A percentile compares a stretch with the other conserved stretches of the same genome.
Conservation (phyloP, 2,329 filamentous ascomycete species). For the Eutypa lata region DNA sequence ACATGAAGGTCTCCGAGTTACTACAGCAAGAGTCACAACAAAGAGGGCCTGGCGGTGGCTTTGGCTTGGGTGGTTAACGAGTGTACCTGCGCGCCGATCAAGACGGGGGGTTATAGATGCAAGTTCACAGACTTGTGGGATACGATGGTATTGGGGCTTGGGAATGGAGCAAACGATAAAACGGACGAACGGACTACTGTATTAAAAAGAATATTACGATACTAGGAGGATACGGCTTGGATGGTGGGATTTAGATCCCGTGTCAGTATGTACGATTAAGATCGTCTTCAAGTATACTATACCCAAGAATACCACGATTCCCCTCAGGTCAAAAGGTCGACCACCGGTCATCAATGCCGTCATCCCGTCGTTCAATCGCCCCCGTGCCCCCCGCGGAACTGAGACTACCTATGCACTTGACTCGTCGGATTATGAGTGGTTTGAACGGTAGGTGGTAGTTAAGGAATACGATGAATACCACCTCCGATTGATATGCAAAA, state of each 20-base stretch:
- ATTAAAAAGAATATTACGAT: too few species aligned
- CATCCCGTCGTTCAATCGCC: too few species aligned
- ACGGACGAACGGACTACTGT: neutral
- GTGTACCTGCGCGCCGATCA: neutral
- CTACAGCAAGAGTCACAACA: conserved; percentile 83
- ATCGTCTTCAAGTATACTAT: neutral
- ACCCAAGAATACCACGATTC: neutral
- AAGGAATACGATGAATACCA: neutral
- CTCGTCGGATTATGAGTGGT: neutral
- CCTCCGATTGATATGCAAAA: neutral
- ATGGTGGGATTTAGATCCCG: neutral
- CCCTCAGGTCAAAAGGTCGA: neutral
- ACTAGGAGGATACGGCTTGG: neutral
- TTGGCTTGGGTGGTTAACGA: conserved; percentile 42
- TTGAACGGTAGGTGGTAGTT: neutral
- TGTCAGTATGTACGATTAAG: too few species aligned
- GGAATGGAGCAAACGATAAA: neutral
- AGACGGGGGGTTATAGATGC: neutral
- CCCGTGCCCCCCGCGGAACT: neutral
- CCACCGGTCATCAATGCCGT: too few species aligned
- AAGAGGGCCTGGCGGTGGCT: conserved; percentile 50
- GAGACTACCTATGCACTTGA: neutral
- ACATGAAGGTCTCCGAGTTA: conserved; percentile 95
- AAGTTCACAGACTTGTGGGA: neutral
- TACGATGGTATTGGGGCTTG: neutral